Evolutionary conservation across 768 basidiomycete species (phyloP).

Genomic region (Tylopilus rubrobrunneus): DNA sequence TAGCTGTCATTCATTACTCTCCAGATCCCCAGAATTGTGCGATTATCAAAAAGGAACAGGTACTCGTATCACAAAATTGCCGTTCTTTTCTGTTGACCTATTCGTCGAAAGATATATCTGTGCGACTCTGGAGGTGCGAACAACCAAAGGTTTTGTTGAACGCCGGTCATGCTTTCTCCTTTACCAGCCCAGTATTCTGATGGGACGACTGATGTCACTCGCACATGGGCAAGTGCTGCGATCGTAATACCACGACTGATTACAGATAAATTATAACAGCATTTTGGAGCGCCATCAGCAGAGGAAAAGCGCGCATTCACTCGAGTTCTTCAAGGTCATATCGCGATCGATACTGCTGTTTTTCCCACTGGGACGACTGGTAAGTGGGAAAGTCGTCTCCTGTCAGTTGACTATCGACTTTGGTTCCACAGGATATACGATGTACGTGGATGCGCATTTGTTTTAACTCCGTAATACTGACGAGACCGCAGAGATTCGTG

Average conservation of each 20-base stretch:
- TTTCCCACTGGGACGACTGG: slow-evolving; percentile 83
- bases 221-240: slow-evolving; percentile 66
- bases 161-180: not conserved
- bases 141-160: not conserved
- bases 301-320: slow-evolving; percentile 90
- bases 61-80: slow-evolving; percentile 21
- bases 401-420: not conserved
- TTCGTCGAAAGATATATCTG: slow-evolving; percentile 54
- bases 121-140: slow-evolving; percentile 81
- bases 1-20: slow-evolving; percentile 91
- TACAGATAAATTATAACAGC: slow-evolving; percentile 39
- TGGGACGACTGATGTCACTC: slow-evolving; percentile 93
- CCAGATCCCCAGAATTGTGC: slow-evolving; percentile 75
- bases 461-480: not conserved
- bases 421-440: slow-evolving; percentile 42
- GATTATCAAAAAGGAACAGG: slow-evolving; percentile 71
- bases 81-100: slow-evolving; percentile 31
- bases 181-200: slow-evolving; percentile 74
- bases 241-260: not conserved
- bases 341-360: slow-evolving; percentile 79
- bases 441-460: slow-evolving; percentile 36
- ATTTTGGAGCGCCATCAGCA: slow-evolving; percentile 81
- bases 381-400: slow-evolving; percentile 18
- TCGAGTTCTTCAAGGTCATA: slow-evolving; percentile 87
- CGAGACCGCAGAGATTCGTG: slow-evolving; percentile 60